phyloP scores from a whole-genome alignment of 176 grass and related monocot genomes.

The Raddia guianensis region DNA sequence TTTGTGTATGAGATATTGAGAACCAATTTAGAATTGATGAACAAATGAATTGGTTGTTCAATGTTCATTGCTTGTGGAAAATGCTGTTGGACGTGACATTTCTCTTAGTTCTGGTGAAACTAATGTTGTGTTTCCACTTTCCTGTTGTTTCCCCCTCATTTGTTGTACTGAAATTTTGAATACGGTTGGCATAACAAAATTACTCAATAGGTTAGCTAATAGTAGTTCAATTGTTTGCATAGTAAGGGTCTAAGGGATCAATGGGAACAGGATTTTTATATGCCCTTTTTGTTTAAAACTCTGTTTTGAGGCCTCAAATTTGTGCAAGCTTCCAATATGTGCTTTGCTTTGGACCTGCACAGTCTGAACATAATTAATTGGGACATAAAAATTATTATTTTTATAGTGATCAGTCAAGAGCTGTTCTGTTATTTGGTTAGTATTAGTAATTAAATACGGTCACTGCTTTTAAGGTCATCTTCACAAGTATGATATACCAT shows the following conservation, averaged over 20 bases:
- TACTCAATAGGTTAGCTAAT: neutral
- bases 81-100: neutral
- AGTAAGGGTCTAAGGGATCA: slow-evolving; percentile 1
- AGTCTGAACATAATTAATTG: neutral
- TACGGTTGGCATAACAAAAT: neutral
- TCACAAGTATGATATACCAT: neutral
- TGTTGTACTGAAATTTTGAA: neutral
- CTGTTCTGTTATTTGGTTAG: neutral
- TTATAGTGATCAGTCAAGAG: neutral
- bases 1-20: neutral
- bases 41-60: neutral
- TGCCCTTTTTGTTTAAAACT: neutral
- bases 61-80: neutral
- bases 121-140: neutral
- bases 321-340: neutral
- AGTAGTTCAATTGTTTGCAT: neutral
- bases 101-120: neutral
- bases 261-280: neutral
- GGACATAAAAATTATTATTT: neutral
- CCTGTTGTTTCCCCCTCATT: neutral
- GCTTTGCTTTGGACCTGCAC: neutral
- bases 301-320: neutral
- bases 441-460: neutral
- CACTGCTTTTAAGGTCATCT: neutral
- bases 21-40: neutral